Base-by-base conservation (phyloP, 2,329 filamentous ascomycete species). In the Pseudopyricularia javanii region DNA sequence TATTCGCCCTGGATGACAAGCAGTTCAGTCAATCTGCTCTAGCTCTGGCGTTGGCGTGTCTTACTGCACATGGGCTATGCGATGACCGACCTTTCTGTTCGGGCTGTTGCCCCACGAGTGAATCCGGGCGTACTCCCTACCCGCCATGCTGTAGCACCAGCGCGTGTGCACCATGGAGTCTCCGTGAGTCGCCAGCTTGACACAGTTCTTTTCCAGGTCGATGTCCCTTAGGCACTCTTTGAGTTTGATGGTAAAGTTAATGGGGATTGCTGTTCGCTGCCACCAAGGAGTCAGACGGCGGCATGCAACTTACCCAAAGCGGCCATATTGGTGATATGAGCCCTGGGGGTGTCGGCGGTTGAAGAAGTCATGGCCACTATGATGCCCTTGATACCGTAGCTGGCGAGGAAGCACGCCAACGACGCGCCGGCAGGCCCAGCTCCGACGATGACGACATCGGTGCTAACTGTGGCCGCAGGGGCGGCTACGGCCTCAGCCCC, bases 281-380 rank as follows among this genome's bases (percentile, higher is more conserved):
- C 11, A 45, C 40, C 11, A 20, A 24, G 12, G 22, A 28, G 22
- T 20, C 20, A 7, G 40, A 26, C 22, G 9, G 15, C 7, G 40
- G 15, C 11, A 6, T 24, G 20, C 12, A n/a, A 50, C 59, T 34
- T 59, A 70, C 69, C 68, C 17, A 78, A 60, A 0, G 76, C 76
- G 0, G 76, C 77, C 62, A 75, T 75, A 60, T 82, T 83, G 45
- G 75, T 80, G 53, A 82, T 78, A 59, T 83, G 79, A 0, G 79
- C 79, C 26, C 80, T 67, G 1, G 80, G 80, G 1, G 78, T 80
- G 54, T 76, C 66, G 1, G 79, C 76, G 1, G 73, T 79, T 3
- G 72, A 70, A 0, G 75, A 62, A 0, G 73, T 70, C 2, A 69
- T 60, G 7, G 71, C 70, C 50, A 83, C 68, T 56, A 82, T 71